A percentile compares a stretch with the other conserved stretches of the same genome.
These are phyloP conservation scores for Phialophora expanda DNA, from an alignment of 2,329 filamentous ascomycete species.

Conservation along the genomic window DNA sequence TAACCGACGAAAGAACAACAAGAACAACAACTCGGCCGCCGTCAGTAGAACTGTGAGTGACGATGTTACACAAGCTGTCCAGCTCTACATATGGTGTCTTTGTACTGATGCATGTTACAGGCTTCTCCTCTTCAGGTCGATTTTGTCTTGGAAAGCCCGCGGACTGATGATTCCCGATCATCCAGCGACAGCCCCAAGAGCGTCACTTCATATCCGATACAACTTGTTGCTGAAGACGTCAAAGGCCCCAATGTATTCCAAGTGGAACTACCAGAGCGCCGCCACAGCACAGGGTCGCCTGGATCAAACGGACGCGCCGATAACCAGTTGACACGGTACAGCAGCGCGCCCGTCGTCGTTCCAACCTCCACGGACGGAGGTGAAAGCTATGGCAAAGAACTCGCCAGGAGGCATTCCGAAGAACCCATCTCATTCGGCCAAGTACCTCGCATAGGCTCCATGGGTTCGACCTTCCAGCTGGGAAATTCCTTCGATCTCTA, in stretches of 20 bases:
- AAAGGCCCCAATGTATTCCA: not conserved
- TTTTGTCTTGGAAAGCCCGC: conserved; percentile 16
- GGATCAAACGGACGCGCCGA: not conserved
- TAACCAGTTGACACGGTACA: conserved; percentile 6
- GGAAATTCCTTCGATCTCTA: conserved; percentile 13
- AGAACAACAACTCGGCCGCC: conserved; percentile 1
- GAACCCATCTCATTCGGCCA: not conserved
- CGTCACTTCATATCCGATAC: not conserved
- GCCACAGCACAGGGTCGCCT: conserved; percentile 7
- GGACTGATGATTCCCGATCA: conserved; percentile 3
- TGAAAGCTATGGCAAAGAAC: not conserved
- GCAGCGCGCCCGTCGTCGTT: not conserved
- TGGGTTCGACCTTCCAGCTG: conserved; percentile 15
- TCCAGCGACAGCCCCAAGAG: conserved; percentile 9
- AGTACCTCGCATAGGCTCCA: conserved; percentile 2
- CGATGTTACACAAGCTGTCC: not conserved
- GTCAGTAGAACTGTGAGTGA: conserved; percentile 17
- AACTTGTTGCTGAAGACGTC: conserved; percentile 1
- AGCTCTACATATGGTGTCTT: not conserved
- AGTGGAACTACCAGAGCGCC: conserved; percentile 1
- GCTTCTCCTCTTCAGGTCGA: conserved; percentile 17
- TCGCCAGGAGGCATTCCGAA: conserved; percentile 6
- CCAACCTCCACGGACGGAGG: not conserved
- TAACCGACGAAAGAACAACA: conserved; percentile 18
- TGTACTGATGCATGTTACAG: not conserved